Conservation (phyloP, 2,329 filamentous ascomycete genomes). For the Macrophomina tecta region DNA sequence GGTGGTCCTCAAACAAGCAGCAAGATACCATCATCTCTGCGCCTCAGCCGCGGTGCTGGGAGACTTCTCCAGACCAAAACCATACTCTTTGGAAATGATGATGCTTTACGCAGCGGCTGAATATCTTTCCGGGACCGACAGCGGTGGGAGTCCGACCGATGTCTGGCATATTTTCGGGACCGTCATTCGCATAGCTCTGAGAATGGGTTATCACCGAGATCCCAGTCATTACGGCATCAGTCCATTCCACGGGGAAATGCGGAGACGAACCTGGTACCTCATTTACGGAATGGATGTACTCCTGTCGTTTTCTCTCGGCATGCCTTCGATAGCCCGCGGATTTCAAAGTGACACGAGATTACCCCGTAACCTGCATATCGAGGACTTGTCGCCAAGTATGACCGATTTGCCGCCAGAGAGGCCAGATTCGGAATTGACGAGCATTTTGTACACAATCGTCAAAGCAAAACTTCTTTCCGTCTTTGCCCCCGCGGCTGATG, state of each 20-base stretch:
- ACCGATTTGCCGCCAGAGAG: constrained; percentile 41
- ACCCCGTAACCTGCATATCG: constrained; percentile 53
- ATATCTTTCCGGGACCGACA: constrained; percentile 37
- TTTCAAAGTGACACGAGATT: constrained; percentile 50
- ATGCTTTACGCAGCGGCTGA: constrained; percentile 31
- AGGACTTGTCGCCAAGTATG: constrained; percentile 48
- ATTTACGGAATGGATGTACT: constrained; percentile 54
- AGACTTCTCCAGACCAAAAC: constrained; percentile 41
- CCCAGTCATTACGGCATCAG: constrained; percentile 51
- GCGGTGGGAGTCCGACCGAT: constrained; percentile 39
- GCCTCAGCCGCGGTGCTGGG: constrained; percentile 39
- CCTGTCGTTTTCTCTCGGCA: constrained; percentile 55
- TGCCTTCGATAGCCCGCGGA: constrained; percentile 56
- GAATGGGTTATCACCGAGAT: constrained; percentile 56
- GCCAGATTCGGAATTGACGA: constrained; percentile 29
- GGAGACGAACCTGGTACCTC: constrained; percentile 51
- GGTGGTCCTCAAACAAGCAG: constrained; percentile 32
- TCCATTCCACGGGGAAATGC: constrained; percentile 54
- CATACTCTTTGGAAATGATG: constrained; percentile 37
- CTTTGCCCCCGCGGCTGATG: constrained; percentile 40
- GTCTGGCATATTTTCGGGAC: constrained; percentile 52
- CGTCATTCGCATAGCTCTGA: constrained; percentile 47
- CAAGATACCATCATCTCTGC: constrained; percentile 37
- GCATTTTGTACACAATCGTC: constrained; percentile 25
- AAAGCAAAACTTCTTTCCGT: constrained; percentile 28